phyloP scores from a whole-genome alignment of 2,329 filamentous ascomycete species.

The Botryotinia convoluta region DNA sequence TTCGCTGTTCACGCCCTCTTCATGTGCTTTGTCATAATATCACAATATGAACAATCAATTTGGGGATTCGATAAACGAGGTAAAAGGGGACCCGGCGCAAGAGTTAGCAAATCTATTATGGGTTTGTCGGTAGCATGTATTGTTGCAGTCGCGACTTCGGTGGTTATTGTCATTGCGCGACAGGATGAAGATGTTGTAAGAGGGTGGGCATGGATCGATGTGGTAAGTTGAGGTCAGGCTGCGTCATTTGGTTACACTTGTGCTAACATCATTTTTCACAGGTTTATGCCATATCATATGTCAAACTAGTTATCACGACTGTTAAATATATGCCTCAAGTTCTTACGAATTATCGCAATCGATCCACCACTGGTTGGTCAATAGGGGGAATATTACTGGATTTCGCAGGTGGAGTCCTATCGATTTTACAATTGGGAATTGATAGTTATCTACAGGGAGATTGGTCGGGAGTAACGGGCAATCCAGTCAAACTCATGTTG shows the following conservation, averaged over 20 bases:
- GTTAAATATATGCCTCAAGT: slow-evolving; percentile 93
- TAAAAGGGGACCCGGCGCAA: slow-evolving; percentile 49
- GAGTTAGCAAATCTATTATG: slow-evolving; percentile 58
- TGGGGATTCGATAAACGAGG: slow-evolving; percentile 72
- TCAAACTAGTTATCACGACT: slow-evolving; percentile 84
- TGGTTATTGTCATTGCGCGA: slow-evolving; percentile 45
- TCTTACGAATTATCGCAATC: slow-evolving; percentile 76
- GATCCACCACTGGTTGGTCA: slow-evolving; percentile 84
- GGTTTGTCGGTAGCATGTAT: slow-evolving; percentile 70
- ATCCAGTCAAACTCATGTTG: slow-evolving; percentile 85
- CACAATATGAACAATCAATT: slow-evolving; percentile 67
- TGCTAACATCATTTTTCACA: slow-evolving; percentile 21
- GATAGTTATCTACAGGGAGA: slow-evolving; percentile 82
- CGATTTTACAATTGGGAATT: slow-evolving; percentile 75
- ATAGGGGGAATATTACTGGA: slow-evolving; percentile 84
- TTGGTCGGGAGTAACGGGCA: slow-evolving; percentile 88
- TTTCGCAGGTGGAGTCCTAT: slow-evolving; percentile 75
- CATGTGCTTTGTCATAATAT: slow-evolving; percentile 69
- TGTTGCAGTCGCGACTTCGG: slow-evolving; percentile 50
- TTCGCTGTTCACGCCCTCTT: slow-evolving; percentile 82
- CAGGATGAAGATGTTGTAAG: slow-evolving; percentile 42
- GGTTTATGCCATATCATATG: slow-evolving; percentile 71
- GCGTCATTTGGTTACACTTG: not conserved
- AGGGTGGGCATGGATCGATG: slow-evolving; percentile 62
- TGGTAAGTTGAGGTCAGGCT: slow-evolving; percentile 37